Evolutionary conservation across 805 yeast genomes (phyloP).

Genomic region (Metschnikowia dekortorum): DNA sequence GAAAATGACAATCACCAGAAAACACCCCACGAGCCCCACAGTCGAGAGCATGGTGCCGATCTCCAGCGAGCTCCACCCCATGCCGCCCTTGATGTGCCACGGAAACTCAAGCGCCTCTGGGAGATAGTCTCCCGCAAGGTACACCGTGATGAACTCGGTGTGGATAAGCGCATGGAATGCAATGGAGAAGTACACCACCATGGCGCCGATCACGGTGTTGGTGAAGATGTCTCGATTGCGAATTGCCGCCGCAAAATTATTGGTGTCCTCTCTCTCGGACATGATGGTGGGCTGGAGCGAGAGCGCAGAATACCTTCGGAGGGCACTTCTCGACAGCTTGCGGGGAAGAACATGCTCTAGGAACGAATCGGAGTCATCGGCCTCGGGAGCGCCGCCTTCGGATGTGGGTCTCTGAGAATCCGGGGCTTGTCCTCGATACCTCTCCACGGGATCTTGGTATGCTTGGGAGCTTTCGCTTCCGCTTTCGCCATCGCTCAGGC

Average conservation of each 20-base stretch:
- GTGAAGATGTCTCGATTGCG: constrained; percentile 23
- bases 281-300: constrained; percentile 15
- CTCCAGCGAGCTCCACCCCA: constrained; percentile 42
- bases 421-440: too few species aligned
- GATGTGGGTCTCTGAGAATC: neutral
- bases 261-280: constrained; percentile 11
- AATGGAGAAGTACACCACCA: constrained; percentile 36
- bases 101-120: constrained; percentile 40
- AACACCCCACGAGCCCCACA: constrained; percentile 51
- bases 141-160: constrained; percentile 54
- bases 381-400: neutral
- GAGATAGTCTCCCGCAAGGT: constrained; percentile 36
- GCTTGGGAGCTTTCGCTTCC: too few species aligned
- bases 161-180: constrained; percentile 47
- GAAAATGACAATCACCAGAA: constrained; percentile 46
- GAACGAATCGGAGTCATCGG: neutral
- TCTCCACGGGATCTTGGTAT: too few species aligned
- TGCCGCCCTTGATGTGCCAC: constrained; percentile 47
- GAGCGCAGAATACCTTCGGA: constrained; percentile 17
- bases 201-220: constrained; percentile 26
- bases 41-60: constrained; percentile 50
- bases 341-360: constrained; percentile 5
- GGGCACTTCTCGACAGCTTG: constrained; percentile 13
- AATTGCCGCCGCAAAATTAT: constrained; percentile 15
- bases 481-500: too few species aligned